Evolutionary conservation across 164 flowering plant genomes (phyloP).

Genomic region (Stephania yunnanensis): DNA sequence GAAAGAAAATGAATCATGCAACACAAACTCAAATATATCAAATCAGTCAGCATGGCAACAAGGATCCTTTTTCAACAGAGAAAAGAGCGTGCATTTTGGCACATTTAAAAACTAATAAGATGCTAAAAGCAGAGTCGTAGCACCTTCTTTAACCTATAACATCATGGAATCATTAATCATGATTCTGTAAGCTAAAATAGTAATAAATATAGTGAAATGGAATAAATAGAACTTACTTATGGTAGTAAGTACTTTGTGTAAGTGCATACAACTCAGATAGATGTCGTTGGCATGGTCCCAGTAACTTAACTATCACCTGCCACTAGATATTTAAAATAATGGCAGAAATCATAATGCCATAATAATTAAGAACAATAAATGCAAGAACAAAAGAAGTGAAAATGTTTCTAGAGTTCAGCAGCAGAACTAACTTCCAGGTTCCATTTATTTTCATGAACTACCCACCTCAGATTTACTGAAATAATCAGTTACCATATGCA

Average conservation of each 20-base stretch:
- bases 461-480: slow-evolving; percentile 81
- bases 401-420: not conserved
- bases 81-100: too few relatives aligned
- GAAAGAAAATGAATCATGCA: not conserved
- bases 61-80: too few relatives aligned
- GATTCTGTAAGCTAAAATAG: not conserved
- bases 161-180: not conserved
- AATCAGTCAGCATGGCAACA: not conserved
- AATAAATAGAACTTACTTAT: slow-evolving; percentile 18
- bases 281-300: slow-evolving; percentile 82
- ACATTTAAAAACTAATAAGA: too few relatives aligned
- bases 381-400: not conserved
- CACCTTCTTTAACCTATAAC: too few relatives aligned
- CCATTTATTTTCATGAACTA: not conserved
- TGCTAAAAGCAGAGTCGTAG: too few relatives aligned
- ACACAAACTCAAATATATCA: not conserved
- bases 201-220: not conserved
- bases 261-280: slow-evolving; percentile 83
- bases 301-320: slow-evolving; percentile 61
- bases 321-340: slow-evolving; percentile 46
- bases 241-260: slow-evolving; percentile 50
- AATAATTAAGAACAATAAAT: not conserved
- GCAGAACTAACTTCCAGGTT: not conserved
- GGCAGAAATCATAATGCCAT: not conserved
- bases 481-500: slow-evolving; percentile 84